Conservation (phyloP, 768 basidiomycete genomes). For the Cyathus striatus region DNA sequence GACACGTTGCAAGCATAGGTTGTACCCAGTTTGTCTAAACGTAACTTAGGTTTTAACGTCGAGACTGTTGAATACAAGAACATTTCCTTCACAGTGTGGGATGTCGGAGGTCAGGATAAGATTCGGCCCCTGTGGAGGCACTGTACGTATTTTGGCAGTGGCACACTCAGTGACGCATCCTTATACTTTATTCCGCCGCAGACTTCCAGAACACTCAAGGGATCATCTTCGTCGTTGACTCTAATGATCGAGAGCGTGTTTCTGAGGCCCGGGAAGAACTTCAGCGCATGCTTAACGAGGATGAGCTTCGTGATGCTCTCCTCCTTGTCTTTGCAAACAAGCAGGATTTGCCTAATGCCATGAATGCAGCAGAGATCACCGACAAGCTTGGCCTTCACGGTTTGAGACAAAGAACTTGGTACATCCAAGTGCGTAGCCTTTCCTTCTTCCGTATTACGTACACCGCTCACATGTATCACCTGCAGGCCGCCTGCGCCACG, state of each 20-base stretch:
- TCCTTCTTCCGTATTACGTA: conserved; percentile 7
- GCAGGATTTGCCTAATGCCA: conserved; percentile 99
- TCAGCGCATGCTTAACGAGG: conserved; percentile 99
- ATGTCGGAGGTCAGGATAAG: conserved; percentile 99
- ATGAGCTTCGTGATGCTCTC: conserved; percentile 97
- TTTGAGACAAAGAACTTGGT: conserved; percentile 96
- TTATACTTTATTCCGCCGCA: conserved; percentile 26
- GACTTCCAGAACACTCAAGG: conserved; percentile 99
- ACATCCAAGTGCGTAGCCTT: conserved; percentile 71
- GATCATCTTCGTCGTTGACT: conserved; percentile 99
- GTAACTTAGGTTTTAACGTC: conserved; percentile 90
- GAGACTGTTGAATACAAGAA: conserved; percentile 99
- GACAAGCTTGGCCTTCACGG: conserved; percentile 99
- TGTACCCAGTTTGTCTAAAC: conserved; percentile 10
- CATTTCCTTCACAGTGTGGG: conserved; percentile 99
- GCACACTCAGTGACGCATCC: conserved; percentile 9
- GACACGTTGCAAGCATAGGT: conserved; percentile 8
- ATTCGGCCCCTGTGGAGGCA: conserved; percentile 99
- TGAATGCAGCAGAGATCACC: conserved; percentile 99
- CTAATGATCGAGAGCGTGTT: conserved; percentile 99
- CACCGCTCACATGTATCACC: conserved; percentile 7
- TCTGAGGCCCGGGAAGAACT: conserved; percentile 98
- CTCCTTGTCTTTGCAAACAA: conserved; percentile 99
- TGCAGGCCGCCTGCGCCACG: conserved; percentile 93
- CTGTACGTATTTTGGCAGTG: conserved; percentile 57